Base-by-base conservation (phyloP, 192 early-diverging fungal genomes). In the Coemansia sp. region DNA sequence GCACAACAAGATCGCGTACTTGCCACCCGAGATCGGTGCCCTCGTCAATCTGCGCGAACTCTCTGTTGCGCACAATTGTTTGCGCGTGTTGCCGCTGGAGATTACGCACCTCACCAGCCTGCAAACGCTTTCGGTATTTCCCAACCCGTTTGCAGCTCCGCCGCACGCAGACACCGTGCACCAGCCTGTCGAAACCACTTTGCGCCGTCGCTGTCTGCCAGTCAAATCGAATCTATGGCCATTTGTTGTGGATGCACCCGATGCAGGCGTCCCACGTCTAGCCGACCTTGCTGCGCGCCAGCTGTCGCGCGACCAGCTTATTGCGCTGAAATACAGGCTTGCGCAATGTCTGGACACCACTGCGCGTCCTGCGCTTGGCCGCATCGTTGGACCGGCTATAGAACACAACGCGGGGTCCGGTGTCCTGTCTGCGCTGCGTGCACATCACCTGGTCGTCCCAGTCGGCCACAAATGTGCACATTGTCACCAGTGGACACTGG, bases 1-100 rank as follows among this genome's bases (percentile, higher is more conserved):
- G 44, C 68, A 81, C 62, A 85, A 85, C 72, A 58, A 71, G 23
- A 70, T 85, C 12, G 44, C 62, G 57, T 66, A 67, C 26, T 41
- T 85, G 60, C 83, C 83, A 49, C 83, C 83, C 7, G 75, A 76
- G 60, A 85, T 85, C 53, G 71, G 68, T 15, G 72, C 74, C 62
- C 68, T 85, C 36, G 46, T n/a, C 33, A 77, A 77, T 45, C 57
- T 85, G 63, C 66, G 69, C 57, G 77, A 85, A 45, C 75, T 85
- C 8, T 85, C 83, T 16, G 44, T 85, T 10, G 78, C 75, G 2
- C 64, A 77, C 56, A 85, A 85, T 64, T 55, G 49, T 3, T 56
- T 85, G 56, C 68, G 64, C 30, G 26, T 63, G 24, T 60, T 85
- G 67, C 83, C 83, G 35, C 34, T 65, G 4, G 83, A 85, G 71